Conservation (phyloP, 2,329 filamentous ascomycete species). For the Sporothrix protearum region DNA sequence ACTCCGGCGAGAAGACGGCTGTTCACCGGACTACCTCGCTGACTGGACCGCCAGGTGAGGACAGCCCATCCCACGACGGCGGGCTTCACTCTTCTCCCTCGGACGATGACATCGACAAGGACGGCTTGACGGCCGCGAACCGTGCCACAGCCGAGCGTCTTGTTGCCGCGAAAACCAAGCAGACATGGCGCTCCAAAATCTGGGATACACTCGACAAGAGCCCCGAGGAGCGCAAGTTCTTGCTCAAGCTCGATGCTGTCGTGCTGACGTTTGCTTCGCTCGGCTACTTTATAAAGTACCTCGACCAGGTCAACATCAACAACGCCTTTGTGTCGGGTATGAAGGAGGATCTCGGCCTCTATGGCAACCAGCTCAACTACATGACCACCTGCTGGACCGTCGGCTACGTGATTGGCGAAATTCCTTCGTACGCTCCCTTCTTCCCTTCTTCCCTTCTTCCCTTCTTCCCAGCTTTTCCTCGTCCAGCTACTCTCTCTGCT, state of each 20-base stretch:
- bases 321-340: constrained; percentile 47
- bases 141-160: constrained; percentile 18
- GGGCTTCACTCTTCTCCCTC: background rate
- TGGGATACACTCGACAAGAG: constrained; percentile 47
- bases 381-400: constrained; percentile 36
- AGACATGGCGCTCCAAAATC: constrained; percentile 47
- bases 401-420: constrained; percentile 41
- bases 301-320: constrained; percentile 42
- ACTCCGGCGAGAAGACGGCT: constrained; percentile 8
- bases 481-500: background rate
- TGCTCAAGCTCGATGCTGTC: constrained; percentile 37
- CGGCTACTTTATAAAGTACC: constrained; percentile 45
- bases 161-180: constrained; percentile 19
- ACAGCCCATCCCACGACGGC: background rate
- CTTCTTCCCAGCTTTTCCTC: no score
- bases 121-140: constrained; percentile 21
- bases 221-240: constrained; percentile 35
- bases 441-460: no score
- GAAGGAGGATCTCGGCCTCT: constrained; percentile 42
- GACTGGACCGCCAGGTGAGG: background rate
- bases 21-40: background rate
- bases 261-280: constrained; percentile 40
- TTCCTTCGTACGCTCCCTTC: constrained; percentile 33
- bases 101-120: constrained; percentile 14
- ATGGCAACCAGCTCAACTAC: constrained; percentile 42